Evolutionary conservation across 306 rosid species (phyloP).

Genomic region (Datisca glomerata): DNA sequence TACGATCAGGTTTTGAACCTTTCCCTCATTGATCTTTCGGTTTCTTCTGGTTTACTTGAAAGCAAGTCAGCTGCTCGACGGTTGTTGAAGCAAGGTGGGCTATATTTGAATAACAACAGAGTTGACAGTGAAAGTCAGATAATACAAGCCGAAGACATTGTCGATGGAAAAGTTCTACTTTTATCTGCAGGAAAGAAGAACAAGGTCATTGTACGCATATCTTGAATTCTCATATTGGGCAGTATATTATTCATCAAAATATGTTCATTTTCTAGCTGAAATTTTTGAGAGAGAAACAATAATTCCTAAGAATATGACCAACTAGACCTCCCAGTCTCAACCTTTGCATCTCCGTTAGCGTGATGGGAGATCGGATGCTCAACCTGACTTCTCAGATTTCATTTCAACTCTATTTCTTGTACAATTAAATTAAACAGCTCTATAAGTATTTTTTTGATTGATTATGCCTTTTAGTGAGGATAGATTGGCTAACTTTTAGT

Average conservation of each 20-base stretch:
- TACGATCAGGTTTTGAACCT: slow-evolving; percentile 50
- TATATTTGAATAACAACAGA: slow-evolving; percentile 76
- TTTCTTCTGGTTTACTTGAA: slow-evolving; percentile 68
- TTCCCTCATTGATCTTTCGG: slow-evolving; percentile 70
- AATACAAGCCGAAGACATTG: slow-evolving; percentile 53
- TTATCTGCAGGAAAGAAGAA: slow-evolving; percentile 94
- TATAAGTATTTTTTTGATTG: too few relatives aligned
- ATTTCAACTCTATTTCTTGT: too few relatives aligned
- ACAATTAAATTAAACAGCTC: too few relatives aligned
- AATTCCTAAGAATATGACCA: too few relatives aligned
- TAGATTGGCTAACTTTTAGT: too few relatives aligned
- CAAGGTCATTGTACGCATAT: slow-evolving; percentile 76
- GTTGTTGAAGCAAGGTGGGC: slow-evolving; percentile 86
- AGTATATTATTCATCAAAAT: slow-evolving; percentile 15
- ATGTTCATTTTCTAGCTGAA: slow-evolving; percentile 8
- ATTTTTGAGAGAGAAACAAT: slow-evolving; percentile 11
- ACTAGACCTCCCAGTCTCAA: too few relatives aligned
- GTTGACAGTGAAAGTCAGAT: slow-evolving; percentile 59
- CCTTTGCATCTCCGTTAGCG: too few relatives aligned
- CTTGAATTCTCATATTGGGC: slow-evolving; percentile 13
- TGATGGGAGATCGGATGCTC: too few relatives aligned
- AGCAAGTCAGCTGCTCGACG: slow-evolving; percentile 89
- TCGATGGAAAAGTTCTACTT: slow-evolving; percentile 84
- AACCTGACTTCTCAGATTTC: too few relatives aligned
- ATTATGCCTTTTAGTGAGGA: too few relatives aligned